These are phyloP conservation scores for Scutellaria minor DNA, from an alignment of 257 asterid species.

Conservation along the genomic window DNA sequence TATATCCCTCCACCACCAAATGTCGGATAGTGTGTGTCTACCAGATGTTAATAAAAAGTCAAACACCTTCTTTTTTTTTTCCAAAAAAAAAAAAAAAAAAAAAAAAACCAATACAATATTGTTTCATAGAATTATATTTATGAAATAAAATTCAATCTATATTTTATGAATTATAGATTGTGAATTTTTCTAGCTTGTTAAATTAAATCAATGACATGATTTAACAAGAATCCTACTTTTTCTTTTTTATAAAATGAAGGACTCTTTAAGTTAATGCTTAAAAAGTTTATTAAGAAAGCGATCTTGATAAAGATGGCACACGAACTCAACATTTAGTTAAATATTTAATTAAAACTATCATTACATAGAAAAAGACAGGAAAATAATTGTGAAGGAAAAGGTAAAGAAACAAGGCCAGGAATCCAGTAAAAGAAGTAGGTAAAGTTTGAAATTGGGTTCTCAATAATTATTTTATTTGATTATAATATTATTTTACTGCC, in stretches of 20 bases:
- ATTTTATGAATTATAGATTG: no score
- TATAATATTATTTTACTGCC: background rate
- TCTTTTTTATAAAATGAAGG: slow-evolving; percentile 18
- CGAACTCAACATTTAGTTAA: slow-evolving; percentile 30
- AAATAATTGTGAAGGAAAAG: slow-evolving; percentile 18
- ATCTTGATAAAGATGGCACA: slow-evolving; percentile 41
- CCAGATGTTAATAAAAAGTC: slow-evolving; percentile 38
- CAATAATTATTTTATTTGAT: slow-evolving; percentile 17
- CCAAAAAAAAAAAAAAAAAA: no score
- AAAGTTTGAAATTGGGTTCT: slow-evolving; percentile 38
- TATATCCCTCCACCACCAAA: slow-evolving; percentile 56
- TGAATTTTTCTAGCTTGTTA: no score
- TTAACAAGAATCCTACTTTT: no score
- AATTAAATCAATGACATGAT: no score
- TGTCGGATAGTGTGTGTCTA: slow-evolving; percentile 57
- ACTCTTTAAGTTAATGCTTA: slow-evolving; percentile 27
- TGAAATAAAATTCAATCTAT: no score
- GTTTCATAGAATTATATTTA: no score
- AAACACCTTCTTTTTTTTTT: slow-evolving; percentile 28
- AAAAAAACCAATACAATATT: no score
- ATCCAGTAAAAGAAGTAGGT: slow-evolving; percentile 48
- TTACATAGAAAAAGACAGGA: slow-evolving; percentile 29
- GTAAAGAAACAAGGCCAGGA: slow-evolving; percentile 33
- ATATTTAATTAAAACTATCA: background rate
- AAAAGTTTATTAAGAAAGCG: slow-evolving; percentile 28